Evolutionary conservation across 352 stramenopile genomes (phyloP), one percentile per base, ranked within the genome.

Genomic region (Globisporangium cystogenes): DNA sequence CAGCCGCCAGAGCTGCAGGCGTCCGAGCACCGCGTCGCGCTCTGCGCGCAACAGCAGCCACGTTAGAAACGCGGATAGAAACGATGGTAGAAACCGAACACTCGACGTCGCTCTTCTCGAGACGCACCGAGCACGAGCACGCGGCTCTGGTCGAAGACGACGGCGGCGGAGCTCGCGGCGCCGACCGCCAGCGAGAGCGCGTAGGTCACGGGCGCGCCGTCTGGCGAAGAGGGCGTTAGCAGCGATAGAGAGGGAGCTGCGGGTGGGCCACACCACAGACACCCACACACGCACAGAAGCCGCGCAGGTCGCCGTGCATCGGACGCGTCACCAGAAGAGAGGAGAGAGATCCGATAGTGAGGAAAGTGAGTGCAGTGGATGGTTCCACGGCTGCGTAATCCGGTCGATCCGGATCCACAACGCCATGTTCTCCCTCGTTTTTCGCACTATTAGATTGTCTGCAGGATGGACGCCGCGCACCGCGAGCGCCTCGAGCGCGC

Each of bases 211-310:
- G 82, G 82, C 35, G 82, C 76, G 55, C 79, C 79, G 59, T 93
- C 82, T 93, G 44, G 15, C 14, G 43, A 1, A 16, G 24, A 35
- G 23, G 7, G 16, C 31, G n/a, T 43, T n/a, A 33, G 16, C n/a
- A 35, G 36, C 21, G 12, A 42, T 21, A 42, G 37, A 42, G 37
- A 42, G 37, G n/a, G 15, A 20, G 35, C 18, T 43, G 18, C 26
- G 27, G 7, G 37, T 29, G 16, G 29, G 24, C 20, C 18, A 40
- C 41, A 86, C 73, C 52, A 88, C 75, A 86, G 48, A 84, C 72
- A 49, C 47, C 86, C 74, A 89, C 70, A 86, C 33, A 87, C 77
- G 55, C 48, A 91, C 80, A 91, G 74, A 91, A 91, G 71, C 80
- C 80, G 39, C 77, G 76, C 50, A 91, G 57, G 60, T 91, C 80